Conservation (phyloP, 257 asterid genomes). For the Fraxinus cuspidata region DNA sequence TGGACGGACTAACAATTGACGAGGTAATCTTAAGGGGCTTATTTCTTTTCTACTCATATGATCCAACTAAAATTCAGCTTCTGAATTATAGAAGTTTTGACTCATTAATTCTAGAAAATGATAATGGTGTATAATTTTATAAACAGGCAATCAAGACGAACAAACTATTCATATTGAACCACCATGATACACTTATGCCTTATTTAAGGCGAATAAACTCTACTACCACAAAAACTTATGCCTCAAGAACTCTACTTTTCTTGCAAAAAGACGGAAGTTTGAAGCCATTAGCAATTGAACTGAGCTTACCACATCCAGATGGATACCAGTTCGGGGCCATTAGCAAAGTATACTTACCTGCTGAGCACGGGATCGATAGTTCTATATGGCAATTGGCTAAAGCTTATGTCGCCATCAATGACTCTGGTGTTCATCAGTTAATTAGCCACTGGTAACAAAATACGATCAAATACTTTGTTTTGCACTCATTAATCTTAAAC, state of each 20-base stretch:
- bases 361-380: conserved; percentile 56
- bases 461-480: neutral
- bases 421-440: conserved; percentile 76
- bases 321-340: conserved; percentile 55
- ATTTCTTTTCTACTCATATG: neutral
- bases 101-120: neutral
- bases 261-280: conserved; percentile 62
- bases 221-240: conserved; percentile 58
- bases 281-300: conserved; percentile 72
- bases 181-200: conserved; percentile 68
- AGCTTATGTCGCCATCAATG: conserved; percentile 72
- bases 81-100: too few relatives aligned
- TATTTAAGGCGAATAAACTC: conserved; percentile 59
- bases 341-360: conserved; percentile 62
- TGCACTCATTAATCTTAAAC: neutral
- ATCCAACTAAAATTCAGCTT: too few relatives aligned
- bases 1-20: conserved; percentile 52
- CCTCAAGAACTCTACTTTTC: conserved; percentile 71
- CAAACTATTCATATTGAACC: conserved; percentile 62
- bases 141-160: conserved; percentile 50
- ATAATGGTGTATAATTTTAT: neutral
- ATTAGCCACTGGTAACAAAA: conserved; percentile 77
- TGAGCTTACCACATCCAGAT: conserved; percentile 73
- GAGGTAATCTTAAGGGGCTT: conserved; percentile 38
- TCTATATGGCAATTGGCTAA: conserved; percentile 78